Percentiles rank a stretch among this genome's conserved stretches.
Conservation (phyloP, 2,329 filamentous ascomycete species). For the Septoria linicola region DNA sequence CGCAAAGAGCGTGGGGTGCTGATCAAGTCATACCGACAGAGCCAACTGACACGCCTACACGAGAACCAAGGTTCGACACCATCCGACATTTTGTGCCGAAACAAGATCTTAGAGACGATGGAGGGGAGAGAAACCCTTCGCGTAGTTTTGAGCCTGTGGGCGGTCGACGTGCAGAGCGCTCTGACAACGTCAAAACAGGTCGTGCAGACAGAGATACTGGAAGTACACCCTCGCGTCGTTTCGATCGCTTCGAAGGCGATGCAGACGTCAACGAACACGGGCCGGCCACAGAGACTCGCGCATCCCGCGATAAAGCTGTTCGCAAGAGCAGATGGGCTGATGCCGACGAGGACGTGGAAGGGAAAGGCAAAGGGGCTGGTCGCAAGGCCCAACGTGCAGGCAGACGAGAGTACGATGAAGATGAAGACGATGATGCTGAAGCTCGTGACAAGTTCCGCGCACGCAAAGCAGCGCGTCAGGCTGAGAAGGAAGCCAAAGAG, state of each 20-base stretch:
- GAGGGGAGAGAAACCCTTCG: not conserved
- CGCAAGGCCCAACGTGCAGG: slow-evolving; percentile 21
- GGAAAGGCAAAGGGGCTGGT: slow-evolving; percentile 17
- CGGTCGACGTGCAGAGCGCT: not conserved
- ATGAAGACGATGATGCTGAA: slow-evolving; percentile 31
- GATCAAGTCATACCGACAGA: slow-evolving; percentile 6
- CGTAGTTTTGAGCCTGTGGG: not conserved
- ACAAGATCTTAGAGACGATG: not conserved
- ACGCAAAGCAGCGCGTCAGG: slow-evolving; percentile 27
- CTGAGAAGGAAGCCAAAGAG: slow-evolving; percentile 24
- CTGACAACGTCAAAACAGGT: not conserved
- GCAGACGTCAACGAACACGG: slow-evolving; percentile 1
- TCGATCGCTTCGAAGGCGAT: slow-evolving; percentile 3
- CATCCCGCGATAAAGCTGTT: slow-evolving; percentile 13
- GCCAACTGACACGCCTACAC: not conserved
- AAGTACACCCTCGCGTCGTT: not conserved
- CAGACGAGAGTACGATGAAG: slow-evolving; percentile 28
- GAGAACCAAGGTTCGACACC: not conserved
- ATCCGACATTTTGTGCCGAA: not conserved
- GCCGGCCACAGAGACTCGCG: slow-evolving; percentile 2
- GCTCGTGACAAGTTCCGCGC: slow-evolving; percentile 31
- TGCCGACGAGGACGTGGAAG: slow-evolving; percentile 22
- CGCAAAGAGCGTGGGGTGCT: not conserved
- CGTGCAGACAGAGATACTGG: not conserved
- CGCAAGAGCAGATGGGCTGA: slow-evolving; percentile 22